These are phyloP conservation scores for Ceratobasidium sp. DNA, from an alignment of 1,284 basidiomycete genomes.

Conservation along the genomic window DNA sequence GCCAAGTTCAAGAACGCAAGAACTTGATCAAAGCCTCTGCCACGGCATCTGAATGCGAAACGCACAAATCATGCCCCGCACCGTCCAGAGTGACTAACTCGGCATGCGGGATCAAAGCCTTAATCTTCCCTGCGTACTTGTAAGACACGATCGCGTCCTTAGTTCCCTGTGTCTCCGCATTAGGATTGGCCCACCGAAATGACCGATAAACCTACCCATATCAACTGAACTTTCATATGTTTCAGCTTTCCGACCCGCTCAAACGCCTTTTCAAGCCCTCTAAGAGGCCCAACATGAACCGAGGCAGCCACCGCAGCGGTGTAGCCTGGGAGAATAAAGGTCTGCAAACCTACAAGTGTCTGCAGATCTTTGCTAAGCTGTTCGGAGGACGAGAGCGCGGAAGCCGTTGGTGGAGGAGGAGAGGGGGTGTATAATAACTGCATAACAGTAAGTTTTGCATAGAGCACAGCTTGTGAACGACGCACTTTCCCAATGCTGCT, in stretches of 20 bases:
- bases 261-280: slow-evolving; percentile 67
- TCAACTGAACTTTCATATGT: slow-evolving; percentile 64
- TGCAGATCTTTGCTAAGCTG: not conserved
- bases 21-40: slow-evolving; percentile 42
- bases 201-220: slow-evolving; percentile 64
- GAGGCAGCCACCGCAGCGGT: slow-evolving; percentile 77
- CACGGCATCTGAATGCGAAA: slow-evolving; percentile 45
- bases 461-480: not conserved
- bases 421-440: slow-evolving; percentile 7
- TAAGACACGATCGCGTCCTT: slow-evolving; percentile 71
- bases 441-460: not conserved
- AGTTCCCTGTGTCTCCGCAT: slow-evolving; percentile 64
- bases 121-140: slow-evolving; percentile 66
- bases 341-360: slow-evolving; percentile 74
- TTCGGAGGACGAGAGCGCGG: slow-evolving; percentile 2
- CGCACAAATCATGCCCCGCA: slow-evolving; percentile 68
- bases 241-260: slow-evolving; percentile 59
- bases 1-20: slow-evolving; percentile 43
- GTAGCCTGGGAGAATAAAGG: slow-evolving; percentile 75
- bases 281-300: slow-evolving; percentile 74
- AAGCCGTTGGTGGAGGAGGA: not conserved
- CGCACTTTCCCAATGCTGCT: slow-evolving; percentile 29
- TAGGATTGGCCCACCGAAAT: not conserved
- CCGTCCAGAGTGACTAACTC: slow-evolving; percentile 67
- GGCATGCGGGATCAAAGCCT: slow-evolving; percentile 64